These are phyloP conservation scores for Umbilicus rupestris DNA, from an alignment of 164 flowering plant genomes.

Conservation along the genomic window DNA sequence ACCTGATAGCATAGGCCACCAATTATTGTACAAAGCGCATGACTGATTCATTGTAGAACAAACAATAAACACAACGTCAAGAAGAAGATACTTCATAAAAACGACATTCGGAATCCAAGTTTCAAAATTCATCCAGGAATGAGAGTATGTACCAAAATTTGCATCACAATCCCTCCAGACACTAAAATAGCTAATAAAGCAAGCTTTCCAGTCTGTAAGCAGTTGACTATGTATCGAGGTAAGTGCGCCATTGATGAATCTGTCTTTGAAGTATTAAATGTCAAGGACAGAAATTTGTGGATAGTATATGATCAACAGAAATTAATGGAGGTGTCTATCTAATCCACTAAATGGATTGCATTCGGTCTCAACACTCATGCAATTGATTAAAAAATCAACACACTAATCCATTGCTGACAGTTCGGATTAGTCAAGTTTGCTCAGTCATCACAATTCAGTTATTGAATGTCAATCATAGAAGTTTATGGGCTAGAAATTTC, in stretches of 20 bases:
- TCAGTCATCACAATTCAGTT: too few species aligned
- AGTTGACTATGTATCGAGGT: conserved; percentile 55
- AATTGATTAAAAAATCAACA: too few species aligned
- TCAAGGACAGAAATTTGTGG: too few species aligned
- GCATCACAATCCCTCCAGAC: conserved; percentile 79
- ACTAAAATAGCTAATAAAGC: conserved; percentile 86
- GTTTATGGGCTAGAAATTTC: too few species aligned
- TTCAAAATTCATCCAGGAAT: neutral
- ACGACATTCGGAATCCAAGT: neutral
- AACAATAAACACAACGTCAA: neutral
- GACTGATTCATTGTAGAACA: conserved; percentile 49
- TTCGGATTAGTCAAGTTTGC: too few species aligned
- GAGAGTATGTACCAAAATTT: conserved; percentile 57
- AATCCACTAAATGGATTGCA: too few species aligned
- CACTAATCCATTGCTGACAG: too few species aligned
- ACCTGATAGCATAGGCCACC: conserved; percentile 99
- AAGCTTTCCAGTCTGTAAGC: conserved; percentile 69
- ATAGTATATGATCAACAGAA: too few species aligned
- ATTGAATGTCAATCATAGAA: too few species aligned
- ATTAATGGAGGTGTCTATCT: too few species aligned
- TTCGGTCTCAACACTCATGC: too few species aligned
- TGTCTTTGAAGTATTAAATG: neutral
- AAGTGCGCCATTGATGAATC: conserved; percentile 48
- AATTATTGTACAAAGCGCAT: conserved; percentile 84
- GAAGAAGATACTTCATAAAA: too few species aligned